These are phyloP conservation scores for Quercus wislizeni DNA, from an alignment of 306 rosid genomes.

Conservation along the genomic window DNA sequence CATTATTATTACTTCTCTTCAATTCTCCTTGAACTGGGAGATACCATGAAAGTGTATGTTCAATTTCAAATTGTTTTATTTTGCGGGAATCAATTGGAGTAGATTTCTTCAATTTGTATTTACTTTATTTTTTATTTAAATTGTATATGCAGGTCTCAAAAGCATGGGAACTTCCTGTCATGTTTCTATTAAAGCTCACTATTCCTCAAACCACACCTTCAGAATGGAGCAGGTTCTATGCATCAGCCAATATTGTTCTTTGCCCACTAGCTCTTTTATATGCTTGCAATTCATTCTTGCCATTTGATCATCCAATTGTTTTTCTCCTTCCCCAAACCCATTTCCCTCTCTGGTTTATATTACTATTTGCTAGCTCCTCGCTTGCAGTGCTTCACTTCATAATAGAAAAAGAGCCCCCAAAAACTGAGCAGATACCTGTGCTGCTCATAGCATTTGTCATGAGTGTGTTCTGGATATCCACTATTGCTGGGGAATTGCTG, in stretches of 20 bases:
- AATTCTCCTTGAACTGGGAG: neutral
- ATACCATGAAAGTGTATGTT: neutral
- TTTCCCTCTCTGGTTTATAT: constrained; percentile 83
- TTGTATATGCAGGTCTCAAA: constrained; percentile 54
- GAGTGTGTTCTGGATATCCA: constrained; percentile 97
- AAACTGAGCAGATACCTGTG: constrained; percentile 69
- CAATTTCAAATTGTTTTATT: neutral
- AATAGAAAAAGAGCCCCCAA: constrained; percentile 79
- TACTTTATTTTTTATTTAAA: constrained; percentile 18
- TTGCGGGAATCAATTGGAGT: neutral
- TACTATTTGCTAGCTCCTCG: constrained; percentile 62
- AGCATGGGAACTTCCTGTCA: constrained; percentile 67
- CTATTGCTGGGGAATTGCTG: constrained; percentile 82
- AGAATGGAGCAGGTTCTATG: constrained; percentile 78
- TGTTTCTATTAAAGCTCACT: constrained; percentile 69
- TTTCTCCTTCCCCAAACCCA: constrained; percentile 80
- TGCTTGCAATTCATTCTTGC: constrained; percentile 71
- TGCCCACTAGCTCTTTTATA: constrained; percentile 78
- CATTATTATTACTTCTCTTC: neutral
- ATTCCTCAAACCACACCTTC: constrained; percentile 76
- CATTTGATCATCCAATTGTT: constrained; percentile 62
- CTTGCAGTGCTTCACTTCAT: constrained; percentile 76
- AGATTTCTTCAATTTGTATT: constrained; percentile 10
- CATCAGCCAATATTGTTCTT: constrained; percentile 79
- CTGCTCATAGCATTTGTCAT: constrained; percentile 77